phyloP scores from a whole-genome alignment of 2,329 filamentous ascomycete species.

The Aspergillus awamori region DNA sequence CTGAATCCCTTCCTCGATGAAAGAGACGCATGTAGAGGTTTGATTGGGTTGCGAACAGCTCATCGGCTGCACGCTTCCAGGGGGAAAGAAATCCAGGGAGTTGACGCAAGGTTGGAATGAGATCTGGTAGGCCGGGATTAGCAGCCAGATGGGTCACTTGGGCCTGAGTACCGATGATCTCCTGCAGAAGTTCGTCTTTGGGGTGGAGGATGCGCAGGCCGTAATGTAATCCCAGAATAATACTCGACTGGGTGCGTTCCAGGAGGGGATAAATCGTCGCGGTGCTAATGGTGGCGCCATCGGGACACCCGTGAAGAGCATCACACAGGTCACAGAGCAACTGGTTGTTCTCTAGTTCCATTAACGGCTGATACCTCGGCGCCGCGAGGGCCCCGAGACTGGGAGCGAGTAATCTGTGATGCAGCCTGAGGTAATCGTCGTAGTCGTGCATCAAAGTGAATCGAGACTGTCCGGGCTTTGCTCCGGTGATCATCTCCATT shows the following conservation, averaged over 20 bases:
- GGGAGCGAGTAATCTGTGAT: constrained; percentile 51
- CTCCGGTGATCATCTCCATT: constrained; percentile 43
- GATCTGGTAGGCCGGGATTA: constrained; percentile 52
- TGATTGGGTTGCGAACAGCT: constrained; percentile 27
- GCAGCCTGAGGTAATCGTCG: constrained; percentile 53
- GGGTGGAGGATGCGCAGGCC: constrained; percentile 50
- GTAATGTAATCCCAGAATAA: constrained; percentile 57
- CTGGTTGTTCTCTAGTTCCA: constrained; percentile 54
- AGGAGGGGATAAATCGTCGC: constrained; percentile 51
- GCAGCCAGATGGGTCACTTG: constrained; percentile 53
- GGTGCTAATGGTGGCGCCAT: constrained; percentile 17
- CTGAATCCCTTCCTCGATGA: constrained; percentile 18
- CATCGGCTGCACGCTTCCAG: constrained; percentile 44
- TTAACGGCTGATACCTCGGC: constrained; percentile 53
- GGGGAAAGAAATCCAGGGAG: constrained; percentile 50
- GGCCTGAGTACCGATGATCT: constrained; percentile 52
- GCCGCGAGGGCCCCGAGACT: constrained; percentile 54
- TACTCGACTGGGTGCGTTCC: constrained; percentile 55
- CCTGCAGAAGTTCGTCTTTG: constrained; percentile 51
- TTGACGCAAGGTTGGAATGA: constrained; percentile 48
- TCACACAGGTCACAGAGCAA: constrained; percentile 48
- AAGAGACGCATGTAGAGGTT: constrained; percentile 33
- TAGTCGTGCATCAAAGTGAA: constrained; percentile 53
- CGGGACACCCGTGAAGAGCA: constrained; percentile 10
- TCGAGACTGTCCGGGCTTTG: constrained; percentile 22